phyloP scores from a whole-genome alignment of 495 filamentous ascomycete genomes.

The Penicillium subrubescens region DNA sequence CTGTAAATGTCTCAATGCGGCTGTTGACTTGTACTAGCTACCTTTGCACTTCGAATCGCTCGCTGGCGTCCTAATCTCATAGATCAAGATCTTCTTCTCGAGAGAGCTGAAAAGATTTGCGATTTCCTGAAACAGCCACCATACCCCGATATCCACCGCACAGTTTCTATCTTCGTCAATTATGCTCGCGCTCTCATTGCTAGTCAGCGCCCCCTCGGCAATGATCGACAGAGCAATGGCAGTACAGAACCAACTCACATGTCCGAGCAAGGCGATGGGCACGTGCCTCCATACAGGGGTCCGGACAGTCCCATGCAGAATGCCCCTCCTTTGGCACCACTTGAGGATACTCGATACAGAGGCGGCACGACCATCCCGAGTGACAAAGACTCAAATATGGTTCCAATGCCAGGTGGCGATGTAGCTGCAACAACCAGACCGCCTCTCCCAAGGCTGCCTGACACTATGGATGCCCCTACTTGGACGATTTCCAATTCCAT shows the following conservation, averaged over 20 bases:
- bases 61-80: constrained; percentile 45
- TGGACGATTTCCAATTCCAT: constrained; percentile 48
- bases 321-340: constrained; percentile 23
- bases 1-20: neutral
- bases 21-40: constrained; percentile 28
- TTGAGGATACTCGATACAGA: constrained; percentile 29
- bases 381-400: constrained; percentile 27
- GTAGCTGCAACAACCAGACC: constrained; percentile 30
- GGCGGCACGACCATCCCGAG: constrained; percentile 16
- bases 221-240: constrained; percentile 18
- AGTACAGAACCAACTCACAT: constrained; percentile 22
- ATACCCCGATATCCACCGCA: constrained; percentile 48
- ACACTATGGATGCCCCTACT: constrained; percentile 44
- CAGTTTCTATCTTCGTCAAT: constrained; percentile 47
- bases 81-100: constrained; percentile 37
- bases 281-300: constrained; percentile 17
- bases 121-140: constrained; percentile 46
- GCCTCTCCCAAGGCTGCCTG: constrained; percentile 33
- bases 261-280: constrained; percentile 21
- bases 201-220: constrained; percentile 30
- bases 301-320: constrained; percentile 24
- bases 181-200: constrained; percentile 44
- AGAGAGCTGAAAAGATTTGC: constrained; percentile 40
- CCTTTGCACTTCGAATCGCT: constrained; percentile 44
- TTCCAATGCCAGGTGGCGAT: constrained; percentile 26